Evolutionary conservation across 371 early-diverging fungal genomes (phyloP).

Genomic region (Batkoa obscura): DNA sequence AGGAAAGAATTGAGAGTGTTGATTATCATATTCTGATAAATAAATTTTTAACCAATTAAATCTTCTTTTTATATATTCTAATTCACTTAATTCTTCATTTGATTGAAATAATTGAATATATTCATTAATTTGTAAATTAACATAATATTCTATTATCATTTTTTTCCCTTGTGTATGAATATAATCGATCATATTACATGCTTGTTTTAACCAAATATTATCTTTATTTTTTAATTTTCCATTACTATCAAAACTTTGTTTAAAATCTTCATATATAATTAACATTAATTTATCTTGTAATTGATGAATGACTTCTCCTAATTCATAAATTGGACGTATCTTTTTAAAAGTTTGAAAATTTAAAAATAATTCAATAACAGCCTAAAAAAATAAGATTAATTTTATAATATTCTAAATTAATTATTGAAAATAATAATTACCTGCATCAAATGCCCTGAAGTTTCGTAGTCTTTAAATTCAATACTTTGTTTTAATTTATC

Average conservation of each 20-base stretch:
- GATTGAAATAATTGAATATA: background rate
- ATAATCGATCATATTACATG: background rate
- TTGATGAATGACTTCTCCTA: background rate
- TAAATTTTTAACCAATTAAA: background rate
- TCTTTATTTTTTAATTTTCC: background rate
- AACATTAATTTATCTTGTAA: background rate
- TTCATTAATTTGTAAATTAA: background rate
- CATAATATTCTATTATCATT: background rate
- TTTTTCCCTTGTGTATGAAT: background rate
- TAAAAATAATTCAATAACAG: background rate
- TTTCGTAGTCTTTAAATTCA: background rate
- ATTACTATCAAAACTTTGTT: background rate
- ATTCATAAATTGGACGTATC: background rate
- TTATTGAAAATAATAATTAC: background rate
- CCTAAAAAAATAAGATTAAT: background rate
- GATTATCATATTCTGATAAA: background rate
- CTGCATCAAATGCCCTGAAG: background rate
- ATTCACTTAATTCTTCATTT: background rate
- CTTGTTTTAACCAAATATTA: background rate
- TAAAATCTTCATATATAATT: background rate
- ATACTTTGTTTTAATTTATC: background rate
- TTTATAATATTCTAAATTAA: background rate
- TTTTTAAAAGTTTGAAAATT: background rate
- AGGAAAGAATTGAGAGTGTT: background rate
- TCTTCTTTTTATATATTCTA: background rate